phyloP scores from a whole-genome alignment of 805 yeast genomes.

The Ascoidea tarda region DNA sequence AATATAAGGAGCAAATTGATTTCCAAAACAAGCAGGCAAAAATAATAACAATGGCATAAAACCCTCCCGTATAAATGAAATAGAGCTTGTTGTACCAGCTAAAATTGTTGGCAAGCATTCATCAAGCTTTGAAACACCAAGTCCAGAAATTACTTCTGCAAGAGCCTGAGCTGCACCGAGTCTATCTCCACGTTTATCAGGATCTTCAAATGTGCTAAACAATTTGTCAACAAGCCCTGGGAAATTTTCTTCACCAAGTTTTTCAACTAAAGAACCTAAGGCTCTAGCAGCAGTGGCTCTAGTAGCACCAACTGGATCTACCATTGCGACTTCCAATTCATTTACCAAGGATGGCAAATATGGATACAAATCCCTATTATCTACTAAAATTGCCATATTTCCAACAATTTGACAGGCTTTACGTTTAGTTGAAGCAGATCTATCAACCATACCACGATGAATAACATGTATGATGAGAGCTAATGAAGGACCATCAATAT shows the following conservation, averaged over 20 bases:
- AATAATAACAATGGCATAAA: conserved; percentile 81
- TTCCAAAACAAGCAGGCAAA: conserved; percentile 89
- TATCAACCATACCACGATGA: conserved; percentile 87
- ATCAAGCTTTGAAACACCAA: conserved; percentile 79
- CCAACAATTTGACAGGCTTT: conserved; percentile 98
- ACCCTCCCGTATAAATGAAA: conserved; percentile 74
- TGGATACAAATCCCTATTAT: conserved; percentile 71
- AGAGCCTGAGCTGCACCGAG: conserved; percentile 96
- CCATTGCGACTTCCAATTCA: conserved; percentile 89
- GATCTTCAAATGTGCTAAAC: conserved; percentile 63
- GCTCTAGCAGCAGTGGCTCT: conserved; percentile 98
- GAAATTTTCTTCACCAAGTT: conserved; percentile 91
- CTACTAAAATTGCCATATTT: conserved; percentile 94
- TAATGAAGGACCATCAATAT: conserved; percentile 94
- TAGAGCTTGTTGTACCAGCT: conserved; percentile 51
- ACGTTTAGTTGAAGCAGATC: conserved; percentile 86
- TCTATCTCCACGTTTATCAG: conserved; percentile 72
- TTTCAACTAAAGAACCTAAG: conserved; percentile 88
- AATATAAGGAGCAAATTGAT: conserved; percentile 82
- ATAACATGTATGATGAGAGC: conserved; percentile 92
- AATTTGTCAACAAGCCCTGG: conserved; percentile 81
- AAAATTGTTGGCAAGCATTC: conserved; percentile 76
- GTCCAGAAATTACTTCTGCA: conserved; percentile 85
- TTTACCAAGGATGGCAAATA: conserved; percentile 65
- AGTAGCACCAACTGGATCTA: conserved; percentile 95